These are phyloP conservation scores for Eimeria sp. DNA, from an alignment of 169 alveolate genomes.

Conservation along the genomic window DNA sequence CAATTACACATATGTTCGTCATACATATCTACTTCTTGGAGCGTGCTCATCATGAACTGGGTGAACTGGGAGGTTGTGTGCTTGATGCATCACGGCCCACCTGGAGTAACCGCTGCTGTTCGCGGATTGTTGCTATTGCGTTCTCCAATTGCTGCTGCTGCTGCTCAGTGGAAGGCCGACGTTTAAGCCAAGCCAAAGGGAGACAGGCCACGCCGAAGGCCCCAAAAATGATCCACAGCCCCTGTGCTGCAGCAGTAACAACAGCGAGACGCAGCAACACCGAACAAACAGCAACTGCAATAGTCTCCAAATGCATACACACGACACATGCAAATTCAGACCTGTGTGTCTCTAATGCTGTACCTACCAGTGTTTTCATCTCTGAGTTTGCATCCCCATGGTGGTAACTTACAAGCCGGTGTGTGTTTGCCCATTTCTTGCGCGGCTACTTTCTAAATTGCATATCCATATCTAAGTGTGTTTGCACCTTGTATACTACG, in stretches of 20 bases:
- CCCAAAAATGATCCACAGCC: constrained; percentile 60
- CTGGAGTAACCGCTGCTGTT: constrained; percentile 46
- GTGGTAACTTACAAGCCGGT: background rate
- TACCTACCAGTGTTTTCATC: background rate
- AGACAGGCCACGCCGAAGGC: constrained; percentile 45
- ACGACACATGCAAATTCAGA: background rate
- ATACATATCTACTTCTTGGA: too few species aligned
- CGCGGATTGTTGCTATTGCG: constrained; percentile 28
- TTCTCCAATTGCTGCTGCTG: constrained; percentile 53
- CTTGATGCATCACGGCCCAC: background rate
- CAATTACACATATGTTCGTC: background rate
- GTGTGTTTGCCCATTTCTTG: background rate
- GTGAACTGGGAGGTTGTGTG: background rate
- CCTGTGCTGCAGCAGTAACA: constrained; percentile 49
- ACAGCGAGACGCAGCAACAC: constrained; percentile 3
- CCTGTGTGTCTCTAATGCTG: background rate
- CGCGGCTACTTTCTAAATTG: background rate
- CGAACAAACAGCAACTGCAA: background rate
- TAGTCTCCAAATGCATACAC: background rate
- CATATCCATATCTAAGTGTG: background rate
- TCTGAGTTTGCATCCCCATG: background rate
- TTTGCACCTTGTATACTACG: background rate
- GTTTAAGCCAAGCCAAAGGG: constrained; percentile 35
- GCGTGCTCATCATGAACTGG: background rate
- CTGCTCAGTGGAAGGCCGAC: constrained; percentile 43